Conservation (phyloP, 768 basidiomycete species). For the Rhodotorula sphaerocarpa region DNA sequence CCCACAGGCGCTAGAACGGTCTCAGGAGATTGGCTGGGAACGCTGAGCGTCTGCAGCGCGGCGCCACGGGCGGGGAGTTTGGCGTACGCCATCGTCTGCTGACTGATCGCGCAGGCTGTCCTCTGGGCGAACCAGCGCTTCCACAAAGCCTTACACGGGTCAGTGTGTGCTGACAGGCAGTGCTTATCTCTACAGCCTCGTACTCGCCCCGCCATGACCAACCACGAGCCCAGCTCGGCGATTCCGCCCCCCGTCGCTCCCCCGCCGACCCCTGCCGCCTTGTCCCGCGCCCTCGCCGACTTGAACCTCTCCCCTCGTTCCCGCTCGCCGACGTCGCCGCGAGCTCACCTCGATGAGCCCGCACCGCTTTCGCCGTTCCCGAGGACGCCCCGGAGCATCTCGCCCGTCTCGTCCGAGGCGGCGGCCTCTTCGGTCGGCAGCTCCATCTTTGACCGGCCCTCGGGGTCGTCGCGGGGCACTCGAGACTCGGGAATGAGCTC, state of each 20-base stretch:
- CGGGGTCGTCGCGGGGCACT: background rate
- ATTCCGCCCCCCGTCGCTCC: background rate
- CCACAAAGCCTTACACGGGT: too few species aligned
- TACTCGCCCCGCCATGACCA: too few species aligned
- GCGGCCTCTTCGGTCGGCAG: slow-evolving; percentile 3
- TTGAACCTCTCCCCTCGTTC: background rate
- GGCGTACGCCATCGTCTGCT: too few species aligned
- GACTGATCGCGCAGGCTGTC: too few species aligned
- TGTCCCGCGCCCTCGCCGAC: slow-evolving; percentile 10
- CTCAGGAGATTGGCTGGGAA: too few species aligned
- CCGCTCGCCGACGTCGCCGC: background rate
- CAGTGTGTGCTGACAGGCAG: too few species aligned
- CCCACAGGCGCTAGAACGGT: too few species aligned
- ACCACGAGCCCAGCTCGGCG: background rate
- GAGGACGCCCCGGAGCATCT: background rate
- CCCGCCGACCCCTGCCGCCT: slow-evolving; percentile 2
- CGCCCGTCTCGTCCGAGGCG: slow-evolving; percentile 1
- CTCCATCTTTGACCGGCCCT: slow-evolving; percentile 13
- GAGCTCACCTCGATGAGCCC: background rate
- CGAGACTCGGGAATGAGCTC: slow-evolving; percentile 5
- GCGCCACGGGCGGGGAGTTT: too few species aligned
- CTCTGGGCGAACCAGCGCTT: too few species aligned
- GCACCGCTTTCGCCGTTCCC: background rate
- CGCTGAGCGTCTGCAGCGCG: too few species aligned
- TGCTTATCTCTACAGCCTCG: too few species aligned